phyloP scores from a whole-genome alignment of 176 grass and related monocot genomes.

The Tillandsia fasciculata region DNA sequence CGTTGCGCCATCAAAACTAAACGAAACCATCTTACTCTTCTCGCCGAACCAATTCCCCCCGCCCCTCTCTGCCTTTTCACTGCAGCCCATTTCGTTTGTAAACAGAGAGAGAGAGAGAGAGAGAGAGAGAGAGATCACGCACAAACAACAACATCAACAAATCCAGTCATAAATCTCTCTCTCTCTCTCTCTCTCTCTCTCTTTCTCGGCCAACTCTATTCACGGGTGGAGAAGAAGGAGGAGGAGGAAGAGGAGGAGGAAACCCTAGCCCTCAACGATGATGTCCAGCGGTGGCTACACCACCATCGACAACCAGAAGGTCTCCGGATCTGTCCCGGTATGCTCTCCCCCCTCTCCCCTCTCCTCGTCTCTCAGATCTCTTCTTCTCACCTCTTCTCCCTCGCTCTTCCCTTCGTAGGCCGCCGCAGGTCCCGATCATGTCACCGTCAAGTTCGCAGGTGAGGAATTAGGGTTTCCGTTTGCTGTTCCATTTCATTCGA shows the following conservation, averaged over 20 bases:
- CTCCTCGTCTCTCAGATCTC: neutral
- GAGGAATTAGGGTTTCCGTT: constrained; percentile 7
- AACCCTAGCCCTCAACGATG: constrained; percentile 35
- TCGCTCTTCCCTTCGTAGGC: constrained; percentile 24
- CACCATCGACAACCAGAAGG: constrained; percentile 72
- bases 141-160: neutral
- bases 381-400: constrained; percentile 10
- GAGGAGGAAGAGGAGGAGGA: neutral
- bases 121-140: neutral
- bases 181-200: no score
- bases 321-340: constrained; percentile 90
- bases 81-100: no score
- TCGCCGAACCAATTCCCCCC: no score
- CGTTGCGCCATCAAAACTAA: no score
- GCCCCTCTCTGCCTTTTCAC: no score
- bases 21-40: no score
- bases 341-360: neutral
- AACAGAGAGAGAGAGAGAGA: neutral
- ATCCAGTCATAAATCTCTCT: neutral
- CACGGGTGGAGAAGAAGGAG: neutral
- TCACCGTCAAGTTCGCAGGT: constrained; percentile 62
- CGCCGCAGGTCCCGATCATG: constrained; percentile 55
- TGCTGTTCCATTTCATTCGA: neutral
- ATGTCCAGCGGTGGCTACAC: constrained; percentile 92
- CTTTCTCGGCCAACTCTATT: neutral